Evolutionary conservation across 2,329 filamentous ascomycete genomes (phyloP).

Genomic region (Drechmeria coniospora): DNA sequence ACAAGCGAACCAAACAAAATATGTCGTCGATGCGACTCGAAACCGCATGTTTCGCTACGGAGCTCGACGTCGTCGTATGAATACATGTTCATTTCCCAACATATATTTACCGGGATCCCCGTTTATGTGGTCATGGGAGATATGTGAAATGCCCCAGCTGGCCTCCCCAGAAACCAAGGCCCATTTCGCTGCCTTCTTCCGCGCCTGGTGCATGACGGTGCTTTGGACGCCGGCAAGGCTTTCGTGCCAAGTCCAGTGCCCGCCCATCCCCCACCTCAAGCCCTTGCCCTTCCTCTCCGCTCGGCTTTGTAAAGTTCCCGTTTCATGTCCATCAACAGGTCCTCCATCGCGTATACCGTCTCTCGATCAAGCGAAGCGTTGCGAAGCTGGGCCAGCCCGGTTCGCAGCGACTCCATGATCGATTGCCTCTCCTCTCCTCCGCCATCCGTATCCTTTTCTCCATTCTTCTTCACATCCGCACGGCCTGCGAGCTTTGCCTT

Average conservation of each 20-base stretch:
- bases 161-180: no score
- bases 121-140: no score
- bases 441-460: conserved; percentile 3
- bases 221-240: no score
- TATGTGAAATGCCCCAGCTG: no score
- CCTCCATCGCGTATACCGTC: conserved; percentile 58
- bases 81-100: no score
- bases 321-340: conserved; percentile 66
- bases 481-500: conserved; percentile 1
- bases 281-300: conserved; percentile 23
- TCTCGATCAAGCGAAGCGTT: conserved; percentile 43
- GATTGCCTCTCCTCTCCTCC: conserved; percentile 7
- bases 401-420: conserved; percentile 18
- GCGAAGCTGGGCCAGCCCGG: conserved; percentile 40
- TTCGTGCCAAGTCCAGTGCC: conserved; percentile 3
- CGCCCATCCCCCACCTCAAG: conserved; percentile 9
- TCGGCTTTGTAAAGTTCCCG: conserved; percentile 58
- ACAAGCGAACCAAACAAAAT: no score
- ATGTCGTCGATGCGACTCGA: no score
- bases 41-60: no score
- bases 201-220: no score
- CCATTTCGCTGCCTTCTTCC: no score
- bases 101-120: no score
- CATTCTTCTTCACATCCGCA: conserved; percentile 3
- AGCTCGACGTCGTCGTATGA: no score